Conservation (phyloP, 1,284 basidiomycete species). For the Cutaneotrichosporon cutaneum region DNA sequence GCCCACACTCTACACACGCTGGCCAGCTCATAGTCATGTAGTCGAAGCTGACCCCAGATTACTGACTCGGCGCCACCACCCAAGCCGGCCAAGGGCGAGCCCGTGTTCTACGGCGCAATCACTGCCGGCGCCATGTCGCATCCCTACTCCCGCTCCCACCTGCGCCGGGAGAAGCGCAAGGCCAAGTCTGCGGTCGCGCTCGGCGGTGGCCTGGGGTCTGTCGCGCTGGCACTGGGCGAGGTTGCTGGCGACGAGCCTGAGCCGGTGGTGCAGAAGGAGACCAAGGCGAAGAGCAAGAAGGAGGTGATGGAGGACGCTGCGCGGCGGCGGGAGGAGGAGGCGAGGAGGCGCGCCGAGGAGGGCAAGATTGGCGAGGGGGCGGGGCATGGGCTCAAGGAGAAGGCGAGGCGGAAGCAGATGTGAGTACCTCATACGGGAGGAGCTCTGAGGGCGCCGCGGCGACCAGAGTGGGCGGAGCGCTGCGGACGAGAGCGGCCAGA, state of each 20-base stretch:
- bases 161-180: conserved; percentile 47
- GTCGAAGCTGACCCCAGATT: conserved; percentile 19
- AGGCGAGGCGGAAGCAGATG: conserved; percentile 47
- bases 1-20: too few relatives aligned
- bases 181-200: conserved; percentile 33
- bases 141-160: conserved; percentile 51
- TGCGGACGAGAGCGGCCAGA: background rate
- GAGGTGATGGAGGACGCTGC: conserved; percentile 18
- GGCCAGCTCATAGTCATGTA: too few relatives aligned
- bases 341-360: conserved; percentile 23
- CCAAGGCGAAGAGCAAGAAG: conserved; percentile 15
- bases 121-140: conserved; percentile 25
- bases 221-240: conserved; percentile 40
- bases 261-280: conserved; percentile 1
- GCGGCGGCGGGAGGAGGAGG: conserved; percentile 17
- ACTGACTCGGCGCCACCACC: conserved; percentile 8
- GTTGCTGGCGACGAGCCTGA: conserved; percentile 11
- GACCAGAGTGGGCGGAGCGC: background rate
- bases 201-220: conserved; percentile 34
- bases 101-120: conserved; percentile 19
- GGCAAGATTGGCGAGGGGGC: conserved; percentile 47
- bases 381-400: conserved; percentile 46
- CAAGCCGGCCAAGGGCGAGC: conserved; percentile 8
- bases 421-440: too few relatives aligned
- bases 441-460: background rate